Conservation (phyloP, 1,139 yeast genomes). For the Lizanozyma gosingica region DNA sequence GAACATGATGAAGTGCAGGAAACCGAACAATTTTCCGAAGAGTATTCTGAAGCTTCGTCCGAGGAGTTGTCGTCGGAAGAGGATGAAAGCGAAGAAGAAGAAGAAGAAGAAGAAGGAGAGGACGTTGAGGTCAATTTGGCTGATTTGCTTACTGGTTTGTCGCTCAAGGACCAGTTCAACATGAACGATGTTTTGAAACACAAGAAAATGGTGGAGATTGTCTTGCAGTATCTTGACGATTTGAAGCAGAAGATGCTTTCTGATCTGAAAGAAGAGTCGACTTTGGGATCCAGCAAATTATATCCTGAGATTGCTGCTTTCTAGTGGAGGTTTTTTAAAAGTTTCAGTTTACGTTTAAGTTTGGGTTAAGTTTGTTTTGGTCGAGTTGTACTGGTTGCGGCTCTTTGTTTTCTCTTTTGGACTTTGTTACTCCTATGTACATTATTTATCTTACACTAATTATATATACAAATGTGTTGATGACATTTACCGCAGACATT, state of each 20-base stretch:
- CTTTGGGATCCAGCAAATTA: conserved; percentile 13
- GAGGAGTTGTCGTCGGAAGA: conserved; percentile 3
- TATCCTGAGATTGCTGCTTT: conserved; percentile 39
- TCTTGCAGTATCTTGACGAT: conserved; percentile 19
- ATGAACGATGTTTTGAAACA: conserved; percentile 27
- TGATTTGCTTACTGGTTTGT: conserved; percentile 10
- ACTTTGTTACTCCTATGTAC: not conserved
- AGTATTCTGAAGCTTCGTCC: conserved; percentile 6
- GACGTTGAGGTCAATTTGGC: conserved; percentile 6
- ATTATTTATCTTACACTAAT: not conserved
- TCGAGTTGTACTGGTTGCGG: conserved; percentile 1
- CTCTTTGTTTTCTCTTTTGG: conserved; percentile 1
- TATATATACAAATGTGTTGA: not conserved
- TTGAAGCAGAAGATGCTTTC: conserved; percentile 9
- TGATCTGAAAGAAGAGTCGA: conserved; percentile 3
- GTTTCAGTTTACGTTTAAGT: not conserved
- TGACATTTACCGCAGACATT: too few species aligned
- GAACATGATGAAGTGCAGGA: conserved; percentile 9
- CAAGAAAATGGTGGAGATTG: conserved; percentile 26
- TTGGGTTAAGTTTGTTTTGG: conserved; percentile 1
- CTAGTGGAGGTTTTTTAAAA: conserved; percentile 10
- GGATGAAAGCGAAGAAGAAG: conserved; percentile 10
- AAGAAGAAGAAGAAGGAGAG: conserved; percentile 7
- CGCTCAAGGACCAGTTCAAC: conserved; percentile 14
- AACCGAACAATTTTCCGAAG: conserved; percentile 5